These are phyloP conservation scores for Phytophthora parvispora DNA, from an alignment of 352 stramenopile species.

Conservation along the genomic window DNA sequence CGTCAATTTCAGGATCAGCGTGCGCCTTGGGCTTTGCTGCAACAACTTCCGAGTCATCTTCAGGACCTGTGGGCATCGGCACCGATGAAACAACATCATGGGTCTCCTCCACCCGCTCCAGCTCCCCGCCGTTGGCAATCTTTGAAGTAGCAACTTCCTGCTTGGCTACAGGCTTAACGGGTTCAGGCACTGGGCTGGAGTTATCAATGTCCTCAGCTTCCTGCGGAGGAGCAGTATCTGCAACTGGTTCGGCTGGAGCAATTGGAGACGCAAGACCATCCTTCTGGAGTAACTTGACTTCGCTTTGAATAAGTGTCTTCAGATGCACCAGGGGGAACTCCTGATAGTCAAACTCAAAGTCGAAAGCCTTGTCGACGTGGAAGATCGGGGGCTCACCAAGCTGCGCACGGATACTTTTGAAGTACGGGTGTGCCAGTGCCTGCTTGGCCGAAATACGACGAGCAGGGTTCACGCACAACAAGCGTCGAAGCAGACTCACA, in stretches of 20 bases:
- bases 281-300: constrained; percentile 77
- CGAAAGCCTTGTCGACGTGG: constrained; percentile 70
- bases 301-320: constrained; percentile 80
- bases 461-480: constrained; percentile 92
- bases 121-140: background rate
- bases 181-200: constrained; percentile 5
- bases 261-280: constrained; percentile 35
- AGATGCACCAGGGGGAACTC: constrained; percentile 69
- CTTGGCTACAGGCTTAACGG: background rate
- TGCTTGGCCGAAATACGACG: constrained; percentile 92
- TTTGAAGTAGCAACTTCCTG: background rate
- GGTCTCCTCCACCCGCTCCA: background rate
- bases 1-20: constrained; percentile 55
- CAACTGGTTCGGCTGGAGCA: background rate
- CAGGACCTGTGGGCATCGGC: background rate
- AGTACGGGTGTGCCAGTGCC: constrained; percentile 94
- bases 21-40: constrained; percentile 2
- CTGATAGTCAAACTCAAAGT: constrained; percentile 89
- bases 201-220: constrained; percentile 6
- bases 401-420: constrained; percentile 77
- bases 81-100: background rate
- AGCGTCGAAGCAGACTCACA: constrained; percentile 67
- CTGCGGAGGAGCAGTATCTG: background rate
- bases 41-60: constrained; percentile 1
- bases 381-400: constrained; percentile 79